Conservation (phyloP, 495 filamentous ascomycete species). For the Lophium mytilinum region DNA sequence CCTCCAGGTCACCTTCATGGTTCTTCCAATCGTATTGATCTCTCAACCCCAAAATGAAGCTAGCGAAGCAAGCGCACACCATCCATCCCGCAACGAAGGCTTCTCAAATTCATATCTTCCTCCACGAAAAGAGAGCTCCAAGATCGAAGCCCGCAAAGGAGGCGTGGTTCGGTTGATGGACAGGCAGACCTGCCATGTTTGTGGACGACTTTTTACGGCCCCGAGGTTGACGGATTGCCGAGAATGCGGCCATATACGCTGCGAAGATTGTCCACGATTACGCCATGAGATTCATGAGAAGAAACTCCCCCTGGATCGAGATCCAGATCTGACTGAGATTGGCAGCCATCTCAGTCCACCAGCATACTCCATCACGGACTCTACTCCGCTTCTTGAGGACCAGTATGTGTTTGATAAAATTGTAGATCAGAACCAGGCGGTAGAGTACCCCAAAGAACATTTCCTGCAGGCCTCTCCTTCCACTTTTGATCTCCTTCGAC, state of each 20-base stretch:
- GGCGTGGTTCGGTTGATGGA: background rate
- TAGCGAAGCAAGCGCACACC: too few relatives aligned
- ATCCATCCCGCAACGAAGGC: too few relatives aligned
- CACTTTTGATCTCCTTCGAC: constrained; percentile 14
- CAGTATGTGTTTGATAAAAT: constrained; percentile 8
- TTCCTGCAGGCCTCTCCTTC: constrained; percentile 14
- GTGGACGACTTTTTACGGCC: constrained; percentile 1
- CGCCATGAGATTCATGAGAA: background rate
- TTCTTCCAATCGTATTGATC: too few relatives aligned
- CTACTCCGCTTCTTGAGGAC: constrained; percentile 3
- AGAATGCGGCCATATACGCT: constrained; percentile 8
- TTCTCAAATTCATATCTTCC: too few relatives aligned
- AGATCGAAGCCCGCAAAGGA: too few relatives aligned
- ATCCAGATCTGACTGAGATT: constrained; percentile 4
- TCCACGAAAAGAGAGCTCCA: too few relatives aligned
- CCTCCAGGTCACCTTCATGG: too few relatives aligned
- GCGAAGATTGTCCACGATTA: background rate
- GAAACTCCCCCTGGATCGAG: constrained; percentile 1
- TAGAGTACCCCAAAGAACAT: constrained; percentile 4
- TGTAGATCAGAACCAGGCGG: constrained; percentile 1
- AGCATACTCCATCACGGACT: constrained; percentile 1
- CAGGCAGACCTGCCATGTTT: constrained; percentile 9
- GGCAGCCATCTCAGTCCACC: constrained; percentile 15
- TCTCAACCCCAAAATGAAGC: too few relatives aligned
- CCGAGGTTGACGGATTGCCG: background rate